These are phyloP conservation scores for Fomitopsis serialis DNA, from an alignment of 768 basidiomycete species.

Conservation along the genomic window DNA sequence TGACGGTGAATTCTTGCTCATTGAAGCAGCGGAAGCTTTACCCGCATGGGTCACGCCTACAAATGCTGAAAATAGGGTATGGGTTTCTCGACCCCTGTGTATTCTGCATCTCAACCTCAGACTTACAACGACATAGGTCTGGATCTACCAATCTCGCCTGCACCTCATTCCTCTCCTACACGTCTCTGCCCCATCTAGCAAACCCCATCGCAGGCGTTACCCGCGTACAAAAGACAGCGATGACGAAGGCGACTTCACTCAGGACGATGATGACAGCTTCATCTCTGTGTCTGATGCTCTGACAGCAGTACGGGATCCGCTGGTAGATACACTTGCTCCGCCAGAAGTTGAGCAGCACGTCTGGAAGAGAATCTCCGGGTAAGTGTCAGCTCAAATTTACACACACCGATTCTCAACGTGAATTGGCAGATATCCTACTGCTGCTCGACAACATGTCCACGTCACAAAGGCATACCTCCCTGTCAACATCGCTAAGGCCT, in stretches of 20 bases:
- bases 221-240: slow-evolving; percentile 40
- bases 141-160: slow-evolving; percentile 78
- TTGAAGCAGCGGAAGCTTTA: slow-evolving; percentile 89
- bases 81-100: slow-evolving; percentile 26
- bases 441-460: slow-evolving; percentile 66
- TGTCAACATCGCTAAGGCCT: slow-evolving; percentile 67
- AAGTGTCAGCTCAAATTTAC: neutral
- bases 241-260: slow-evolving; percentile 39
- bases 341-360: slow-evolving; percentile 55
- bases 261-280: slow-evolving; percentile 42
- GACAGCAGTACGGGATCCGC: slow-evolving; percentile 49
- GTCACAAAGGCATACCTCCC: slow-evolving; percentile 77
- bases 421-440: slow-evolving; percentile 64
- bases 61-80: slow-evolving; percentile 90
- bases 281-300: slow-evolving; percentile 61
- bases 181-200: slow-evolving; percentile 60
- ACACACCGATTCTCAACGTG: neutral
- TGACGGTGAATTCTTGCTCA: slow-evolving; percentile 93
- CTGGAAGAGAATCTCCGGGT: slow-evolving; percentile 70
- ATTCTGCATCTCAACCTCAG: neutral
- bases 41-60: slow-evolving; percentile 89
- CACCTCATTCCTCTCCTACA: slow-evolving; percentile 84
- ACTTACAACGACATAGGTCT: slow-evolving; percentile 55
- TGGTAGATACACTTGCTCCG: slow-evolving; percentile 54
- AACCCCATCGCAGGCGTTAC: slow-evolving; percentile 40